phyloP scores from a whole-genome alignment of 192 early-diverging fungal species.

The Gryganskiella cystojenkinii region DNA sequence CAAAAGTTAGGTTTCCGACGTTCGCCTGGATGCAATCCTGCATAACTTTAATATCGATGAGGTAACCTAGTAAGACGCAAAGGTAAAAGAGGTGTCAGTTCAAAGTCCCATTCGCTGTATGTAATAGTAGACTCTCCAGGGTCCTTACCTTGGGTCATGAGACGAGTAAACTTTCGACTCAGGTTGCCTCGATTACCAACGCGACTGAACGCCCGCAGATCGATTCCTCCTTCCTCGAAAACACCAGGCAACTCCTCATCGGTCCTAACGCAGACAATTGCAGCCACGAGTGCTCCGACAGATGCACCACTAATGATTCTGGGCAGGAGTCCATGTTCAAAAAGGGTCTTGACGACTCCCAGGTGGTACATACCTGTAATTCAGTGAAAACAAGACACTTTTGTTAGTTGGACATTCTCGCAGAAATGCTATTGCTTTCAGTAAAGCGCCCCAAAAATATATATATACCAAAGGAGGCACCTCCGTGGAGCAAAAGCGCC shows the following conservation, averaged over 20 bases:
- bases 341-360: slow-evolving; percentile 82
- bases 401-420: neutral
- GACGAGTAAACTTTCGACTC: slow-evolving; percentile 70
- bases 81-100: neutral
- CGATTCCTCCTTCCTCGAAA: slow-evolving; percentile 63
- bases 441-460: neutral
- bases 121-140: neutral
- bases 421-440: neutral
- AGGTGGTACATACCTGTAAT: slow-evolving; percentile 77
- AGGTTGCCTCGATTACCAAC: slow-evolving; percentile 67
- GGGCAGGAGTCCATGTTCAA: slow-evolving; percentile 71
- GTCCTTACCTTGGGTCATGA: slow-evolving; percentile 69
- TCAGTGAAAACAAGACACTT: neutral
- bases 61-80: slow-evolving; percentile 59
- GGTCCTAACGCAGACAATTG: slow-evolving; percentile 78
- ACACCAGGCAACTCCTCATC: slow-evolving; percentile 74
- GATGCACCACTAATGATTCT: slow-evolving; percentile 82
- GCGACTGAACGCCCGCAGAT: slow-evolving; percentile 73
- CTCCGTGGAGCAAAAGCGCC: slow-evolving; percentile 79
- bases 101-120: neutral
- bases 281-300: slow-evolving; percentile 79
- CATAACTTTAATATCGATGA: slow-evolving; percentile 81
- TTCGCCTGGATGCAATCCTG: slow-evolving; percentile 78
- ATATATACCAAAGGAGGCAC: slow-evolving; percentile 72
- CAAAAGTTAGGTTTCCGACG: slow-evolving; percentile 77